phyloP scores from a whole-genome alignment of 169 alveolate species.

The Ichthyophthirius multifiliis region DNA sequence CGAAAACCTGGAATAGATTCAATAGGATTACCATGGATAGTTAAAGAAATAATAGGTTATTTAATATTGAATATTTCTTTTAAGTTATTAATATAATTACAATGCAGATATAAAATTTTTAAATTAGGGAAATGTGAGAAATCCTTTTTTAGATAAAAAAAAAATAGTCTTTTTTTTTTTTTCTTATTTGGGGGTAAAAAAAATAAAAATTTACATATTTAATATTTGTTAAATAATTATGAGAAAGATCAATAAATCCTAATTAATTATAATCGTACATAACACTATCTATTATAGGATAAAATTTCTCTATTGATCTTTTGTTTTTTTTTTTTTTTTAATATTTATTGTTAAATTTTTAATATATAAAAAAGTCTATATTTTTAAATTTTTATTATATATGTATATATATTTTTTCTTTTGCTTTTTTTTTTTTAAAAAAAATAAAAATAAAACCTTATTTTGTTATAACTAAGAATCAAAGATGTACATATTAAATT shows the following conservation, averaged over 20 bases:
- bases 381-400: not conserved
- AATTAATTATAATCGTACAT: slow-evolving; percentile 22
- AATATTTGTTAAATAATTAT: slow-evolving; percentile 14
- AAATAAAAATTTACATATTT: slow-evolving; percentile 16
- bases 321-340: not conserved
- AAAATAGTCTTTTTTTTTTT: not conserved
- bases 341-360: not conserved
- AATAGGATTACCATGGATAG: slow-evolving; percentile 84
- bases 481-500: slow-evolving; percentile 12
- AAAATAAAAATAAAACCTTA: not conserved
- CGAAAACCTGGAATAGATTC: slow-evolving; percentile 80
- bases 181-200: not conserved
- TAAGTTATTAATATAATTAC: slow-evolving; percentile 71
- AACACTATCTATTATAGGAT: slow-evolving; percentile 17
- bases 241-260: slow-evolving; percentile 40
- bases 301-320: slow-evolving; percentile 22
- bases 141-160: slow-evolving; percentile 17
- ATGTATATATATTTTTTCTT: slow-evolving; percentile 14
- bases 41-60: slow-evolving; percentile 56
- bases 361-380: not conserved
- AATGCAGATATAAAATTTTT: slow-evolving; percentile 76
- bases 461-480: slow-evolving; percentile 35
- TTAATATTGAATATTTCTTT: slow-evolving; percentile 61
- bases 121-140: slow-evolving; percentile 60
- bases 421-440: not conserved